Evolutionary conservation across 768 basidiomycete species (phyloP).

Genomic region (Podaxis carcinomalis): DNA sequence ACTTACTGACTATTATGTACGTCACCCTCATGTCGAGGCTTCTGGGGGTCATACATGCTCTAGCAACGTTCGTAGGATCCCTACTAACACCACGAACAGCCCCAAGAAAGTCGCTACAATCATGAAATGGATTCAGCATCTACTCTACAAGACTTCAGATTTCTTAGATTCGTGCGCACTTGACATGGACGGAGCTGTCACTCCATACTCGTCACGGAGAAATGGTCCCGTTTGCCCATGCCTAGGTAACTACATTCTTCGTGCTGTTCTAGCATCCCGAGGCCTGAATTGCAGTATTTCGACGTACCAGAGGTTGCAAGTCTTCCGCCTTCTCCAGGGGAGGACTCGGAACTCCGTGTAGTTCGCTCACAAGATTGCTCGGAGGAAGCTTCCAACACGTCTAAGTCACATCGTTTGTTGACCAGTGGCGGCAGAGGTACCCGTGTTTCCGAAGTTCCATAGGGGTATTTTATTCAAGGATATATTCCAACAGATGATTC

Average conservation of each 20-base stretch:
- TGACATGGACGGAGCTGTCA: too few species aligned
- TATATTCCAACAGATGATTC: too few species aligned
- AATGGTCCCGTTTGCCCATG: too few species aligned
- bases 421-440: too few species aligned
- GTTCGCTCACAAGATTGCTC: not conserved
- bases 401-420: not conserved
- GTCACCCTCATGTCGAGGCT: too few species aligned
- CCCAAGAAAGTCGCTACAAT: not conserved
- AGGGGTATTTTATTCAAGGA: too few species aligned
- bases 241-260: not conserved
- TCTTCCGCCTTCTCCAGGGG: not conserved
- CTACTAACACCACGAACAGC: too few species aligned
- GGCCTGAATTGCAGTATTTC: not conserved
- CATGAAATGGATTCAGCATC: not conserved
- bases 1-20: too few species aligned
- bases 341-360: not conserved
- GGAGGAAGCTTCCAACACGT: not conserved
- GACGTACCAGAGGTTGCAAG: not conserved
- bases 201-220: too few species aligned
- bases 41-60: too few species aligned
- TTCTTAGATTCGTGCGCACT: not conserved
- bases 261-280: not conserved
- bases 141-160: not conserved
- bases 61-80: too few species aligned
- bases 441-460: too few species aligned